These are phyloP conservation scores for Cutaneotrichosporon spelunceum DNA, from an alignment of 1,284 basidiomycete genomes.

Conservation along the genomic window DNA sequence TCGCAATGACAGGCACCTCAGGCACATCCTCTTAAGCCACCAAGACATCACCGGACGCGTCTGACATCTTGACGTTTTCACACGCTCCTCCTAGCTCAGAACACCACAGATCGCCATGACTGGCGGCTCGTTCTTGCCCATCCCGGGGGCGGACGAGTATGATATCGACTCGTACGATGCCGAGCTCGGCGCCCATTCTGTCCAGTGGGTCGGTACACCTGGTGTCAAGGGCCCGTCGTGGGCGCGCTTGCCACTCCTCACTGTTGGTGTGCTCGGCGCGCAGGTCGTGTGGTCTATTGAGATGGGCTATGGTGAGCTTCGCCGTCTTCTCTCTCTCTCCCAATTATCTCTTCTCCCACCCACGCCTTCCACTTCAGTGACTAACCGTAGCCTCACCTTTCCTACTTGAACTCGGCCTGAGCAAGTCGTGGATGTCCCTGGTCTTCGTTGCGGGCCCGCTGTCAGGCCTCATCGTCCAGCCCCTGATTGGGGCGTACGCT, in stretches of 20 bases:
- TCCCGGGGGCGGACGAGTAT: constrained; percentile 35
- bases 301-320: constrained; percentile 73
- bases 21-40: not conserved
- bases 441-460: constrained; percentile 94
- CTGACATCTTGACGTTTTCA: not conserved
- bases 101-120: constrained; percentile 28
- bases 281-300: constrained; percentile 87
- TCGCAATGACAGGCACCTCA: not conserved
- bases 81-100: not conserved
- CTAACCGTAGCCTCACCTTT: constrained; percentile 71
- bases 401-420: constrained; percentile 80
- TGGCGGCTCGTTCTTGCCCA: constrained; percentile 37
- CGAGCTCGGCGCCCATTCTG: constrained; percentile 34
- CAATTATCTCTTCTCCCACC: too few species aligned
- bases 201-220: constrained; percentile 59
- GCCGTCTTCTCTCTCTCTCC: not conserved
- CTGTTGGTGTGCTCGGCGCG: constrained; percentile 72
- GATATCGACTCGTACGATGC: constrained; percentile 25
- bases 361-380: not conserved
- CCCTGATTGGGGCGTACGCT: constrained; percentile 78
- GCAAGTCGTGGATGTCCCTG: constrained; percentile 79
- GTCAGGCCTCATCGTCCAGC: constrained; percentile 87
- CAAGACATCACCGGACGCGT: not conserved
- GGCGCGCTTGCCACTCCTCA: constrained; percentile 67
- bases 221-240: constrained; percentile 61